phyloP scores from a whole-genome alignment of 345 rosid genomes.

The Acer saccharum region DNA sequence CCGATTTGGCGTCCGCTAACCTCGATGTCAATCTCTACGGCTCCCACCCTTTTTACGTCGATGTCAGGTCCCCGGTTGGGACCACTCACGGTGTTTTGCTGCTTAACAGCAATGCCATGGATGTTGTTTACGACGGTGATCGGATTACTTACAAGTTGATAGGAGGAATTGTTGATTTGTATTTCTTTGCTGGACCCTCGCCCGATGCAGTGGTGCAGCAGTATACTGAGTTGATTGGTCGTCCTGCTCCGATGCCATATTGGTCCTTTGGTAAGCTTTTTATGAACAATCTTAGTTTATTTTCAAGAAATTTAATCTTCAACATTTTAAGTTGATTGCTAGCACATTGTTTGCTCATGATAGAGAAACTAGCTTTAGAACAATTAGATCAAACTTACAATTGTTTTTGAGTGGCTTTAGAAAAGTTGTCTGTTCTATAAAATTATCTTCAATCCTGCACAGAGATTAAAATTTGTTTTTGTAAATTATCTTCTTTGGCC shows the following conservation, averaged over 20 bases:
- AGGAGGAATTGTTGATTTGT: slow-evolving; percentile 49
- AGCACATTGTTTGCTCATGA: neutral
- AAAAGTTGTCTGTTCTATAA: no score
- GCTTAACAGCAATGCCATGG: slow-evolving; percentile 38
- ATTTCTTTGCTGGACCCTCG: slow-evolving; percentile 40
- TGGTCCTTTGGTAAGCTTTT: slow-evolving; percentile 41
- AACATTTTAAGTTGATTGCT: neutral
- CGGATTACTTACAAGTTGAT: slow-evolving; percentile 46
- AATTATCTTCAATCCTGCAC: no score
- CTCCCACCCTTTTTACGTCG: neutral
- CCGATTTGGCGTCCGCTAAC: neutral
- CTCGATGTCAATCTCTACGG: neutral
- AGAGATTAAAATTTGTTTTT: no score
- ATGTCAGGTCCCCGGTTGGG: neutral
- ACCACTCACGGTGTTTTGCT: slow-evolving; percentile 34
- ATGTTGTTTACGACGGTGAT: slow-evolving; percentile 35
- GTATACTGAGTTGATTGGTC: slow-evolving; percentile 48
- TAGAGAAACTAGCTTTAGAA: no score
- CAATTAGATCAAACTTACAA: no score
- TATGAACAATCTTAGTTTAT: neutral
- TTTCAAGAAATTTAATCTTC: neutral
- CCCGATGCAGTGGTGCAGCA: slow-evolving; percentile 46
- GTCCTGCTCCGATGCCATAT: slow-evolving; percentile 58
- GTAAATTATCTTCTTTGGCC: no score
- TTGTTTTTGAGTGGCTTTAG: no score